Percentiles rank a stretch among this genome's conserved stretches.
These are phyloP conservation scores for Carex cristatella DNA, from an alignment of 176 grass and related monocot genomes.

Conservation along the genomic window DNA sequence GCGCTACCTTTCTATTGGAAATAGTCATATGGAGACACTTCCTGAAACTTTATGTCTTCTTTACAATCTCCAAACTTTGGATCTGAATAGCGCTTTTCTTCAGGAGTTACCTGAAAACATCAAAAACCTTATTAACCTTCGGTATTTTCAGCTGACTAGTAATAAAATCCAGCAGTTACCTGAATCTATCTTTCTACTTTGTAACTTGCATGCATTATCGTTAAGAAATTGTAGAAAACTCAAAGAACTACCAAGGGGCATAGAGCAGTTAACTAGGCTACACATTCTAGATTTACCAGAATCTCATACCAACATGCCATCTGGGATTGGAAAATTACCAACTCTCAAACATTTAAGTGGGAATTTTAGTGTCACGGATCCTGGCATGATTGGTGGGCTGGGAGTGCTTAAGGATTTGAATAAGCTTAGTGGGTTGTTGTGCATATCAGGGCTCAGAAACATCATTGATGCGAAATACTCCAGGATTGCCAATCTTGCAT, in stretches of 20 bases:
- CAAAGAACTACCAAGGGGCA: not conserved
- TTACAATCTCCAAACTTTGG: slow-evolving; percentile 6
- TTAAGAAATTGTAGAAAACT: not conserved
- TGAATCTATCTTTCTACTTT: not conserved
- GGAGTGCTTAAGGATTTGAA: slow-evolving; percentile 1
- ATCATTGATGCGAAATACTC: not conserved
- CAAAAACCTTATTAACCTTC: not conserved
- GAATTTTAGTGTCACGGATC: not conserved
- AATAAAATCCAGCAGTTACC: not conserved
- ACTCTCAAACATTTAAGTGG: not conserved
- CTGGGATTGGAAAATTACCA: not conserved
- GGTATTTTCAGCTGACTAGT: not conserved
- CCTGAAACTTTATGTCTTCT: slow-evolving; percentile 2
- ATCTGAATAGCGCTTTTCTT: not conserved
- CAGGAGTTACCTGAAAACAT: not conserved
- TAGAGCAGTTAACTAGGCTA: not conserved
- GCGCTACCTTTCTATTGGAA: not conserved
- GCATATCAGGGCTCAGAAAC: not conserved
- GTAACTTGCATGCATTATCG: not conserved
- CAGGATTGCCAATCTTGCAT: not conserved
- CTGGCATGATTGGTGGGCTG: not conserved
- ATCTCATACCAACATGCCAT: not conserved
- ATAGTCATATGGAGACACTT: not conserved
- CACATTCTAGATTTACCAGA: not conserved
- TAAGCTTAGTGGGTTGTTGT: not conserved